phyloP scores from a whole-genome alignment of 495 filamentous ascomycete genomes.

The Talaromyces stipitatus region DNA sequence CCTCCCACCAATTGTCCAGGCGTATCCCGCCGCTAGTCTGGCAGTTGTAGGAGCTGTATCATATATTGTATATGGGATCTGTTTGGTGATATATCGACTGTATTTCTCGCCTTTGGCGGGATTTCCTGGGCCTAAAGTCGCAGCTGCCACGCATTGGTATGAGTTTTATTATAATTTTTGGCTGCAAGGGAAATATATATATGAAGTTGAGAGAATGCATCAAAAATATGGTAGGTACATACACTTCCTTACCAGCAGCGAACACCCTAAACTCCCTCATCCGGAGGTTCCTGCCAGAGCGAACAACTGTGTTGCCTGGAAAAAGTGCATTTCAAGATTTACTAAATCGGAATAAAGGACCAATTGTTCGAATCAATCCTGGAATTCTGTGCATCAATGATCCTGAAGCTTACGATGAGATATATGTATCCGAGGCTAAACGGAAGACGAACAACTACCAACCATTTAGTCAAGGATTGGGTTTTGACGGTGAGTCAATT shows the following conservation, averaged over 20 bases:
- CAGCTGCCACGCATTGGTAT: constrained; percentile 40
- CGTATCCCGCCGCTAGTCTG: background rate
- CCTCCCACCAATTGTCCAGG: background rate
- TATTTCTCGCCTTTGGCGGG: constrained; percentile 30
- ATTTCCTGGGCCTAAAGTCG: constrained; percentile 42
- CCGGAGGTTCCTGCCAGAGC: too few species aligned
- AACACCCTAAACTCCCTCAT: too few species aligned
- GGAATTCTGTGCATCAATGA: constrained; percentile 20
- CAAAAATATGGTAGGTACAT: constrained; percentile 35
- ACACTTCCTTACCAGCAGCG: too few species aligned
- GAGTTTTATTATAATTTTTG: constrained; percentile 45
- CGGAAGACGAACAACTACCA: background rate
- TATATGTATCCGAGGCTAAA: constrained; percentile 7
- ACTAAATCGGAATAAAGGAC: constrained; percentile 10
- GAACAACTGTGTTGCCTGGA: too few species aligned
- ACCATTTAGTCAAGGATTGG: background rate
- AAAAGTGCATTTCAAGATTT: too few species aligned
- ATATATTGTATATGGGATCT: background rate
- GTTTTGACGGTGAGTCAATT: background rate
- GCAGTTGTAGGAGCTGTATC: background rate
- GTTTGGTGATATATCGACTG: constrained; percentile 10
- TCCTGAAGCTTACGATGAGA: constrained; percentile 18
- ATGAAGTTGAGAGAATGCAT: constrained; percentile 37
- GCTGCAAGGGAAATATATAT: constrained; percentile 27
- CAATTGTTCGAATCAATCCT: constrained; percentile 26